Percentiles rank a stretch among this genome's conserved stretches.
Evolutionary conservation across 306 rosid genomes (phyloP).

Genomic region (Acacia melanoxylon): DNA sequence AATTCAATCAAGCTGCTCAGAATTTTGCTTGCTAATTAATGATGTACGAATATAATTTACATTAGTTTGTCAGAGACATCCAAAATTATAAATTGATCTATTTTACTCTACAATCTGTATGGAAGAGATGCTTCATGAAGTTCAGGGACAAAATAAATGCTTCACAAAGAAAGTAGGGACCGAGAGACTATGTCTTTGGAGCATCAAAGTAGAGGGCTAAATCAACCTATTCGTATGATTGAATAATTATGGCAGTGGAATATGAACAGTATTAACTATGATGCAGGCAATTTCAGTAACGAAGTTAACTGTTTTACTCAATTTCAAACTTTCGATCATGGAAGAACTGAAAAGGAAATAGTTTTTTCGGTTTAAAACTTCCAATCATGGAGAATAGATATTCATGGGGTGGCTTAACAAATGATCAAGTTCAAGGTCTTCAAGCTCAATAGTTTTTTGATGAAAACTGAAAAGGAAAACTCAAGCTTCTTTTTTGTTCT

Average conservation of each 20-base stretch:
- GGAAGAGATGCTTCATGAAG: background rate
- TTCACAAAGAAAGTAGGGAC: background rate
- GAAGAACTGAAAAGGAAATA: background rate
- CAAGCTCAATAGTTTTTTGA: background rate
- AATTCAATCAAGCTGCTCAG: slow-evolving; percentile 5
- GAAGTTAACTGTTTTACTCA: background rate
- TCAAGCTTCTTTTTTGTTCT: background rate
- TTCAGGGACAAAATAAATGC: too few species aligned
- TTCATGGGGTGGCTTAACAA: background rate
- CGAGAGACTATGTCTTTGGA: background rate
- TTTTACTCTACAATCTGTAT: background rate
- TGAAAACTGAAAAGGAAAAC: background rate
- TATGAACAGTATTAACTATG: slow-evolving; percentile 8
- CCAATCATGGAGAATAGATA: background rate
- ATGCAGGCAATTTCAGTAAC: background rate
- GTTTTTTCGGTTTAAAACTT: too few species aligned
- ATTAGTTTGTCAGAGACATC: background rate
- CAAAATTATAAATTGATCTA: background rate
- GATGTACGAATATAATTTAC: background rate
- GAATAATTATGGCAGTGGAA: background rate
- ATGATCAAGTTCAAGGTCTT: background rate
- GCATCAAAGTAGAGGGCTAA: background rate
- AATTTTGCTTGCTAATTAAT: background rate
- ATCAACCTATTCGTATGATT: background rate
- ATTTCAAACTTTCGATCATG: background rate